Evolutionary conservation across 768 basidiomycete genomes (phyloP).

Genomic region (Amanita phalloides): DNA sequence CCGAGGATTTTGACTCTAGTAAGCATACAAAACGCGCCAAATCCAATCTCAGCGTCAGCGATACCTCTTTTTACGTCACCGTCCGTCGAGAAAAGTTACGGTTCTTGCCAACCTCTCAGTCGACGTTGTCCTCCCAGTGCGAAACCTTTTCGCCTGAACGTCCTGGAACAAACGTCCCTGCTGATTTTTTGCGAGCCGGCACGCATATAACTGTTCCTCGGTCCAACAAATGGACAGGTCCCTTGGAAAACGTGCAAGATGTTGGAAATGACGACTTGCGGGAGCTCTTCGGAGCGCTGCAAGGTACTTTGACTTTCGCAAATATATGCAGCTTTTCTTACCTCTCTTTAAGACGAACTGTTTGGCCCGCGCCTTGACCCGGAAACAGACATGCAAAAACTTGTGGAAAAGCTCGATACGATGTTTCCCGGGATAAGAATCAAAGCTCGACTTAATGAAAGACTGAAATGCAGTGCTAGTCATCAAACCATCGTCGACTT

Average conservation of each 20-base stretch:
- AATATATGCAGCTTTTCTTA: background rate
- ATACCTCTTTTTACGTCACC: slow-evolving; percentile 34
- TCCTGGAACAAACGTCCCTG: background rate
- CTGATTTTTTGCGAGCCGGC: background rate
- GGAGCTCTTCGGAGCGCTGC: background rate
- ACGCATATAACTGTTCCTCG: background rate
- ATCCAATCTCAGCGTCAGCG: slow-evolving; percentile 30
- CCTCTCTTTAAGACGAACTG: slow-evolving; percentile 21
- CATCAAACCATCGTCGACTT: slow-evolving; percentile 34
- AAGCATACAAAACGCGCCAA: slow-evolving; percentile 29
- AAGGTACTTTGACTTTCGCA: background rate
- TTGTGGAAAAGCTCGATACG: slow-evolving; percentile 28
- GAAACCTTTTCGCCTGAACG: no score
- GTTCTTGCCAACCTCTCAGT: slow-evolving; percentile 7
- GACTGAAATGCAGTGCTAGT: slow-evolving; percentile 14
- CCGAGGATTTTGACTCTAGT: slow-evolving; percentile 28
- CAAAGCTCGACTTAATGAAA: slow-evolving; percentile 24
- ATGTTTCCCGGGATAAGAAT: slow-evolving; percentile 40
- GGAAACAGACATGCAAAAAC: slow-evolving; percentile 24
- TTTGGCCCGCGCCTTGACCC: slow-evolving; percentile 30
- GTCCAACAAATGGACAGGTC: background rate
- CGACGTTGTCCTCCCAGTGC: slow-evolving; percentile 4
- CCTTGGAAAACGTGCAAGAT: background rate
- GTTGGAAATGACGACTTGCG: background rate
- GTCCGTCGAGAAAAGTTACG: slow-evolving; percentile 24